Evolutionary conservation across 495 filamentous ascomycete species (phyloP).

Genomic region (Xylaria grammica): DNA sequence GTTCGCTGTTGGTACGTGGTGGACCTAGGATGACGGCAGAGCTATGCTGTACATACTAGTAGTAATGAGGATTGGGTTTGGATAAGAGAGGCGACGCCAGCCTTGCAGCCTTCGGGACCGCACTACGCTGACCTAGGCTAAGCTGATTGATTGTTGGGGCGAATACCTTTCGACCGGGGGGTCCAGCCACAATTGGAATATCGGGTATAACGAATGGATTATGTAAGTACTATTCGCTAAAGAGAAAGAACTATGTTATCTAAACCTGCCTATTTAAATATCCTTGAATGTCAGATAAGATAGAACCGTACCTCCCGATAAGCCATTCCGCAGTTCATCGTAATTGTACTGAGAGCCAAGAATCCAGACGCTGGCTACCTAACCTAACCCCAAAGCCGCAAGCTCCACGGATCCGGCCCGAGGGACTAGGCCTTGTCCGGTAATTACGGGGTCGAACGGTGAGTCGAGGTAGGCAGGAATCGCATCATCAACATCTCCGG

Average conservation of each 20-base stretch:
- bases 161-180: background rate
- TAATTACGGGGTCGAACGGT: background rate
- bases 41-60: background rate
- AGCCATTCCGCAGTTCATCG: background rate
- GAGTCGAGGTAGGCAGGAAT: background rate
- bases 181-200: slow-evolving; percentile 1
- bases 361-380: background rate
- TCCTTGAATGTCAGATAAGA: background rate
- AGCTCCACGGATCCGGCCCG: background rate
- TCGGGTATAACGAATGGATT: background rate
- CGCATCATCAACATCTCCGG: slow-evolving; percentile 17
- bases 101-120: slow-evolving; percentile 38
- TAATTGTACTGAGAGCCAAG: background rate
- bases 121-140: background rate
- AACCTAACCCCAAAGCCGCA: background rate
- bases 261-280: no score
- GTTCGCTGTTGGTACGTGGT: background rate
- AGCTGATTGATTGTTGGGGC: background rate
- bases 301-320: background rate
- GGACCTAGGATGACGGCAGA: background rate
- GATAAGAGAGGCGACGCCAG: slow-evolving; percentile 35
- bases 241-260: background rate
- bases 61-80: slow-evolving; percentile 14
- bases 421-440: background rate
- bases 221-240: background rate